Percentiles rank a stretch among this genome's conserved stretches.
These are phyloP conservation scores for Pleurotus ostreatus DNA, from an alignment of 768 basidiomycete species.

Conservation along the genomic window DNA sequence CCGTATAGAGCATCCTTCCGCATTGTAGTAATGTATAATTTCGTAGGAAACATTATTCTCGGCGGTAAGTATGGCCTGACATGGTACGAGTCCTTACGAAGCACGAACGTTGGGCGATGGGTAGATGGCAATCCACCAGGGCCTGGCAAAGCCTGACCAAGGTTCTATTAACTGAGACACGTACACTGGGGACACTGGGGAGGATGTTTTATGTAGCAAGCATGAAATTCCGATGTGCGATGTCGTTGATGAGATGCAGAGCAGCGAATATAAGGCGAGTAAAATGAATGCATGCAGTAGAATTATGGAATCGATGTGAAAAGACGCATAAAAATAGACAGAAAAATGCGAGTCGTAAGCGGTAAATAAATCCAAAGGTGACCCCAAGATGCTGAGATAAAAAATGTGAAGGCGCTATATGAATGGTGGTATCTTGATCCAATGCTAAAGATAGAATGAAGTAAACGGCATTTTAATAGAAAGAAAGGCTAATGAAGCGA, in stretches of 20 bases:
- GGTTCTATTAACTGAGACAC: no score
- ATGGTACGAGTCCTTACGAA: no score
- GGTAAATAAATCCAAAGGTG: conserved; percentile 3
- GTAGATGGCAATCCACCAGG: no score
- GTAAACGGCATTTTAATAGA: not conserved
- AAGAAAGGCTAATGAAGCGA: not conserved
- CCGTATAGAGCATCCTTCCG: no score
- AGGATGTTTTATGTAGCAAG: not conserved
- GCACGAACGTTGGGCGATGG: no score
- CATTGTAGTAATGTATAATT: no score
- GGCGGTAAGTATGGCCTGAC: no score
- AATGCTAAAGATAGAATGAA: not conserved
- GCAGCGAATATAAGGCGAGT: no score
- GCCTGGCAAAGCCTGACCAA: no score
- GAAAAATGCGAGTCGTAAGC: not conserved
- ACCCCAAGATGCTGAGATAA: conserved; percentile 6
- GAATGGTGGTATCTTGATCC: conserved; percentile 7
- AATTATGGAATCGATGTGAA: not conserved
- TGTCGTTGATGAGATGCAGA: no score
- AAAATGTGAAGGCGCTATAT: not conserved
- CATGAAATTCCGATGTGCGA: not conserved
- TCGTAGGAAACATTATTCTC: no score
- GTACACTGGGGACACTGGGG: no score
- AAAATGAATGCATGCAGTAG: not conserved
- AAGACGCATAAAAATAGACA: conserved; percentile 8